These are phyloP conservation scores for Saturnispora serradocipensis DNA, from an alignment of 805 yeast genomes.

Conservation along the genomic window DNA sequence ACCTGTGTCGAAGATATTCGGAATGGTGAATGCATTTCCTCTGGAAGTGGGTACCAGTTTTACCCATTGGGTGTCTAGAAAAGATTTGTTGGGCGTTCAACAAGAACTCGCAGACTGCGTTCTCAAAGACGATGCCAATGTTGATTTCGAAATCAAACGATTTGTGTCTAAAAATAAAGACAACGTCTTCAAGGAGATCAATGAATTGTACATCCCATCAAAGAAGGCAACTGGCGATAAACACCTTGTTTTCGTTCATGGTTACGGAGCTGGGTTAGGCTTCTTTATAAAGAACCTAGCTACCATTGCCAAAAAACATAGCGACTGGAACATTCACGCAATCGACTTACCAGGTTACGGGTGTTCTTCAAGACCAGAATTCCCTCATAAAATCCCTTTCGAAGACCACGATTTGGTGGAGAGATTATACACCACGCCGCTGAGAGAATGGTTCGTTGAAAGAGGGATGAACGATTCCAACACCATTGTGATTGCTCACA, in stretches of 20 bases:
- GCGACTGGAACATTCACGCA: slow-evolving; percentile 71
- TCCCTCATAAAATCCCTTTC: slow-evolving; percentile 32
- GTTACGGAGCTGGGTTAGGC: slow-evolving; percentile 88
- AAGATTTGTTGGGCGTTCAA: slow-evolving; percentile 27
- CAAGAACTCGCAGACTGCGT: slow-evolving; percentile 39
- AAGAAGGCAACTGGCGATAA: slow-evolving; percentile 19
- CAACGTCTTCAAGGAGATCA: slow-evolving; percentile 43
- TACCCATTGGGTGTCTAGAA: slow-evolving; percentile 35
- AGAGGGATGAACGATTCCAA: slow-evolving; percentile 31
- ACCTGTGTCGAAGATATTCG: slow-evolving; percentile 41
- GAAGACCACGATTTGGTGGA: slow-evolving; percentile 44
- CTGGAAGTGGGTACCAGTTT: slow-evolving; percentile 42
- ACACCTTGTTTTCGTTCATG: slow-evolving; percentile 75
- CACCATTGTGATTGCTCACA: slow-evolving; percentile 69
- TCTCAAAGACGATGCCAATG: slow-evolving; percentile 45
- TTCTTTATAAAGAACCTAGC: slow-evolving; percentile 67
- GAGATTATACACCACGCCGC: slow-evolving; percentile 54
- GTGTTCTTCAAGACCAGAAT: slow-evolving; percentile 71
- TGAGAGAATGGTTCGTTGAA: slow-evolving; percentile 50
- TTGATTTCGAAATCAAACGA: slow-evolving; percentile 36
- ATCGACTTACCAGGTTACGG: slow-evolving; percentile 90
- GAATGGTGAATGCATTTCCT: slow-evolving; percentile 44
- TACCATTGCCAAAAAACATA: slow-evolving; percentile 20
- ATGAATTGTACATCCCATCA: slow-evolving; percentile 56
- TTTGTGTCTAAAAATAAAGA: slow-evolving; percentile 36